Base-by-base conservation (phyloP, 345 rosid species). In the Boechera retrofracta region DNA sequence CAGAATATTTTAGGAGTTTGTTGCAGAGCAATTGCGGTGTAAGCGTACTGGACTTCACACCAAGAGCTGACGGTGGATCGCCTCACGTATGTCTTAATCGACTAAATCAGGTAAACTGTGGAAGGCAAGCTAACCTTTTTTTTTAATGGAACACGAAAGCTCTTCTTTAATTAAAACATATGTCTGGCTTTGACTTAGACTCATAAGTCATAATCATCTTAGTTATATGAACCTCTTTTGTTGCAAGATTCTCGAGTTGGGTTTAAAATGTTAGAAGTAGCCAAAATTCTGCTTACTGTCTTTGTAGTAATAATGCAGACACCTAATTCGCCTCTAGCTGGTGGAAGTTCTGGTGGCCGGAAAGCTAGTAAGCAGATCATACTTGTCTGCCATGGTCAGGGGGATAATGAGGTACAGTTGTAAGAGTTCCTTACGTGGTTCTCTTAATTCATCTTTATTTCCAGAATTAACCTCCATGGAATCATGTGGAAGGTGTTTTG, bases 21-120 rank as follows among this genome's bases (percentile, higher is more conserved):
- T 89, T 91, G 81, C 97, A 94, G 82, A 94, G 97, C 80, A 94
- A 94, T 59, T 94, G 97, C 38, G 98, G 98, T 36, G 97, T 92
- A 29, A 94, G 92, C 26, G 93, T 94, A 63, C 84, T 94, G 69
- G 98, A 94, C 79, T 92, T 92, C 73, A 84, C 85, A 28, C 93
- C 91, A 12, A 56, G 71, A 63, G 60, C 85, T 76, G 93, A 88
- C 6, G 88, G 89, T 53, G 89, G 91, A 32, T 83, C 93, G 28
- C 91, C 97, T n/a, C 69, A 60, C 42, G 89, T 94, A 49, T 89
- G 94, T 73, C 89, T 94, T 60, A 89, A 94, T 86, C 94, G 97
- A 73, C 66, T 94, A 53, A 94, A 94, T 80, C 97, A 94, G 97
- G 98, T 91, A 81, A 33, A 21, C 35, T 51, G 54, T 62, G 73